These are phyloP conservation scores for Maudiozyma barnettii DNA, from an alignment of 805 yeast species.

Conservation along the genomic window DNA sequence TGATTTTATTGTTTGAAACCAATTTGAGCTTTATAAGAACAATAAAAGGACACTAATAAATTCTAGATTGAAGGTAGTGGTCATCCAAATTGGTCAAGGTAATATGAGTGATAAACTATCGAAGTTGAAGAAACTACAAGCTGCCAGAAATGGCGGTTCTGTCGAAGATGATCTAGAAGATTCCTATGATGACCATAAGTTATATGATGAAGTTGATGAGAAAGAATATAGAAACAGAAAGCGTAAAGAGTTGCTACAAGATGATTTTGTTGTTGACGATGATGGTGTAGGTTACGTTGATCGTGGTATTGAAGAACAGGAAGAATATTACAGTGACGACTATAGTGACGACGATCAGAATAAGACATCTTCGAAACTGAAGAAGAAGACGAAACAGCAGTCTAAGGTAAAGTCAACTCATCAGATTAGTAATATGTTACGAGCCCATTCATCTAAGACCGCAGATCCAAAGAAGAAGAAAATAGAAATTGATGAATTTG, in stretches of 20 bases:
- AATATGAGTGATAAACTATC: conserved; percentile 36
- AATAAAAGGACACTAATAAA: no score
- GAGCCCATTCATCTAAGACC: conserved; percentile 40
- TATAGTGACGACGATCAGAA: conserved; percentile 16
- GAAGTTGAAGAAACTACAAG: conserved; percentile 53
- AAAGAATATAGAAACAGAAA: conserved; percentile 65
- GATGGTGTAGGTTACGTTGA: conserved; percentile 91
- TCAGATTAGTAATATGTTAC: conserved; percentile 37
- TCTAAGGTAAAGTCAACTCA: conserved; percentile 16
- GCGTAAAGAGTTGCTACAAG: conserved; percentile 71
- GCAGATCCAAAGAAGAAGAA: conserved; percentile 28
- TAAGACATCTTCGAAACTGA: conserved; percentile 19
- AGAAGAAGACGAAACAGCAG: conserved; percentile 7
- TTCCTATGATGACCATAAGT: conserved; percentile 37
- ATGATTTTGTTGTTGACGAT: conserved; percentile 92
- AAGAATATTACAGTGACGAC: conserved; percentile 47
- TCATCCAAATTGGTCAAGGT: neutral
- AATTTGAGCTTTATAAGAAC: no score
- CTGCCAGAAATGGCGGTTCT: conserved; percentile 33
- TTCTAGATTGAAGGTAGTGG: no score
- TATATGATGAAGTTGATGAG: conserved; percentile 87
- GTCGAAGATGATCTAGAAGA: conserved; percentile 14
- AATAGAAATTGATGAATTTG: conserved; percentile 47
- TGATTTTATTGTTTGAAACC: no score
- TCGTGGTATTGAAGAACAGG: conserved; percentile 80